These are phyloP conservation scores for Pseudotulostoma volvatum DNA, from an alignment of 495 filamentous ascomycete genomes.

Conservation along the genomic window DNA sequence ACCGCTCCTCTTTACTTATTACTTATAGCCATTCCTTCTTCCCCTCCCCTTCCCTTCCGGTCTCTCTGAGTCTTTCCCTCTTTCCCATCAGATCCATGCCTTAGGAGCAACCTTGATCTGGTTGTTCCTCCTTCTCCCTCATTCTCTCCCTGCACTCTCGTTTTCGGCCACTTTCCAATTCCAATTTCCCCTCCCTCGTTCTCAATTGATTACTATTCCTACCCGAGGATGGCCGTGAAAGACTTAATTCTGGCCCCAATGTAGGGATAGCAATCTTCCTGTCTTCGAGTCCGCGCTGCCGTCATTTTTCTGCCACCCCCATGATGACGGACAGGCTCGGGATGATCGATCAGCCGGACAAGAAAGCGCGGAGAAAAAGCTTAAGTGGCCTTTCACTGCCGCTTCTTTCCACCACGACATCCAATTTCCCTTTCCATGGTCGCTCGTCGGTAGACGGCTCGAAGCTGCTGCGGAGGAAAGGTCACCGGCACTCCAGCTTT, in stretches of 20 bases:
- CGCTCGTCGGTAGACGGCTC: constrained; percentile 26
- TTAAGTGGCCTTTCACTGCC: constrained; percentile 19
- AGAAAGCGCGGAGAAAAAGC: constrained; percentile 31
- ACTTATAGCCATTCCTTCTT: constrained; percentile 5
- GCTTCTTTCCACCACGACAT: constrained; percentile 8
- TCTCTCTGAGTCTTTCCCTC: constrained; percentile 2
- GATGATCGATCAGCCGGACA: constrained; percentile 19
- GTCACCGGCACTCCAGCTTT: constrained; percentile 30
- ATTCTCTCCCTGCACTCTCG: constrained; percentile 2
- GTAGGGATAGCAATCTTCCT: not conserved
- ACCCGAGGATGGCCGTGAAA: not conserved
- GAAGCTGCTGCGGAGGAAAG: constrained; percentile 20
- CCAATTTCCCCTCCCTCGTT: too few species aligned
- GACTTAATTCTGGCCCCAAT: not conserved
- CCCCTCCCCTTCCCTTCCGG: not conserved
- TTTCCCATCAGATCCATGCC: constrained; percentile 8
- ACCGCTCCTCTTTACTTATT: constrained; percentile 12
- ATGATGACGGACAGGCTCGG: too few species aligned
- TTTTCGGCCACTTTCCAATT: constrained; percentile 2
- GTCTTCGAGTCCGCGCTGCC: constrained; percentile 1
- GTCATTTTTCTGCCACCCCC: too few species aligned
- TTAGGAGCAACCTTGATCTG: constrained; percentile 6
- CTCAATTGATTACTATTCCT: not conserved
- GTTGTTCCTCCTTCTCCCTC: constrained; percentile 5
- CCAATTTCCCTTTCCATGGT: constrained; percentile 14